Evolutionary conservation across 2,329 filamentous ascomycete species (phyloP), one percentile per base, ranked within the genome.

Genomic region (Stagonosporopsis chrysanthemi): DNA sequence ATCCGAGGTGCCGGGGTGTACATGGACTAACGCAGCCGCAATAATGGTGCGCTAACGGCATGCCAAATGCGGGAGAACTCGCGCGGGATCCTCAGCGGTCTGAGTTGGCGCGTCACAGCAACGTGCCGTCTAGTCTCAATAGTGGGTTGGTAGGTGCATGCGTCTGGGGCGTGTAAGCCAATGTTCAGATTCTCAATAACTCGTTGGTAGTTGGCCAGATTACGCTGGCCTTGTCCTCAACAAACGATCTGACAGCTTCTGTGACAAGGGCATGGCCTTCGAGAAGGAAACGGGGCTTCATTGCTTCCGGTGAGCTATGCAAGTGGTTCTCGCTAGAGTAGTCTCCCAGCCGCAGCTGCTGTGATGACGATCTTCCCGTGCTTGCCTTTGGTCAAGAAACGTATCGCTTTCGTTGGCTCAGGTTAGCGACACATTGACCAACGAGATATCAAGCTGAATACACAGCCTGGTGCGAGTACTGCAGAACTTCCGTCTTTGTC

Each of bases 291-390:
- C 31, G 19, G 54, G 39, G 33, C 48, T 26, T 29, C 28, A 39
- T 19, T 36, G 23, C 23, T 40, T 57, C 54, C 48, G 48, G 54
- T 57, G 54, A 57, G 39, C 43, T 22, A 57, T 52, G 54, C 44
- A 44, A 40, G 48, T 28, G 22, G 31, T 23, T 28, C 23, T 42
- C 39, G 31, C 39, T 57, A 48, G 26, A 29, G 39, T 6, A 15
- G 14, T n/a, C 28, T 9, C 31, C 42, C 4, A 48, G 39, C 43
- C 35, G 31, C 39, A 48, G 15, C 42, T 43, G 31, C 36, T 40
- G 24, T 49, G 14, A 52, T 35, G 24, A 44, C 9, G 26, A 48
- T 41, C 54, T 44, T 38, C 23, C 26, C 12, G 31, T 28, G 38
- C 12, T 1, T 36, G 22, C 33, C 24, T 42, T 46, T 14, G 23